phyloP scores from a whole-genome alignment of 2,329 filamentous ascomycete genomes.

The Grosmannia serpens region DNA sequence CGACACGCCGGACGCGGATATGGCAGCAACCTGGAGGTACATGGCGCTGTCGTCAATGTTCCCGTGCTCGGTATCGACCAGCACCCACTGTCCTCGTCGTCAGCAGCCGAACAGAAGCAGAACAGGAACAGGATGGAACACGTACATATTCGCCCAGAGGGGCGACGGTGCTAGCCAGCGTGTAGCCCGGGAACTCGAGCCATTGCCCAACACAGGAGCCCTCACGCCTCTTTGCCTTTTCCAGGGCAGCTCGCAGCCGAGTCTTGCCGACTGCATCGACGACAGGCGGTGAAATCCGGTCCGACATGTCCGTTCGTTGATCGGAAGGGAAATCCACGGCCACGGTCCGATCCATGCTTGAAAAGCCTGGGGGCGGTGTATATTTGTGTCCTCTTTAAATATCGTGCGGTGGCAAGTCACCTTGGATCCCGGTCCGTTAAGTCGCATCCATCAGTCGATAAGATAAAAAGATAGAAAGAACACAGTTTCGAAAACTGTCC shows the following conservation, averaged over 20 bases:
- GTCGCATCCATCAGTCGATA: too few relatives aligned
- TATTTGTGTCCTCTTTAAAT: too few relatives aligned
- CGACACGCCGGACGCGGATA: conserved; percentile 32
- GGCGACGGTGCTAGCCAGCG: conserved; percentile 19
- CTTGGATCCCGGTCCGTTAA: too few relatives aligned
- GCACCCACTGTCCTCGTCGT: conserved; percentile 1
- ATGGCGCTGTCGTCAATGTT: conserved; percentile 38
- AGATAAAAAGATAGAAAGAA: too few relatives aligned
- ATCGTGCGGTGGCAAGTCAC: too few relatives aligned
- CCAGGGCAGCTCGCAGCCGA: conserved; percentile 17
- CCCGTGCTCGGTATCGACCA: conserved; percentile 41
- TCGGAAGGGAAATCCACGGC: too few relatives aligned
- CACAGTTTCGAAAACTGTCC: too few relatives aligned
- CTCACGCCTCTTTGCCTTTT: conserved; percentile 16
- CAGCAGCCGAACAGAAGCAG: not conserved
- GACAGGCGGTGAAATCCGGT: conserved; percentile 12
- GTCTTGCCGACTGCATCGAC: conserved; percentile 20
- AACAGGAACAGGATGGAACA: not conserved
- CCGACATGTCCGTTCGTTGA: too few relatives aligned
- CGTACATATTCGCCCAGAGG: conserved; percentile 19
- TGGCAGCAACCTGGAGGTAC: conserved; percentile 41
- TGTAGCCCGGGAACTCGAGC: conserved; percentile 21
- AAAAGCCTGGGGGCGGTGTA: too few relatives aligned
- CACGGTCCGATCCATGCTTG: too few relatives aligned
- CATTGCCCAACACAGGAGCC: conserved; percentile 20